A percentile compares a stretch with the other conserved stretches of the same genome.
Evolutionary conservation across 2,329 filamentous ascomycete species (phyloP).

Genomic region (Verticillium nubilum): DNA sequence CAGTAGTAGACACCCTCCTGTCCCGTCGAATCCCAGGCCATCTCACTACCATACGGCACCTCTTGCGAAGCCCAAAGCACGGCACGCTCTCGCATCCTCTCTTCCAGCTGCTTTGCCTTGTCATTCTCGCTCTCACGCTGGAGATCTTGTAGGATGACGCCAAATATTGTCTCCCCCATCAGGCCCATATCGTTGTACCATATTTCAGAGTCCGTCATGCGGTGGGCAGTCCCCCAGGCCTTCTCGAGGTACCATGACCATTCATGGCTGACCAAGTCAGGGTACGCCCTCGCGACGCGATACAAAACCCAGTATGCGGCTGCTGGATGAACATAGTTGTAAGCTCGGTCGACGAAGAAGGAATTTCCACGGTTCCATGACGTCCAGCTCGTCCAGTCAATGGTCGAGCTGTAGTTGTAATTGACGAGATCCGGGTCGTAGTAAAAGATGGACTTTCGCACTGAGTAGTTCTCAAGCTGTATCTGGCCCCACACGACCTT

Average conservation of each 20-base stretch:
- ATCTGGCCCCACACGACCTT: slow-evolving; percentile 44
- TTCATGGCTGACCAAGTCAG: slow-evolving; percentile 30
- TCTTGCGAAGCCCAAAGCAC: slow-evolving; percentile 41
- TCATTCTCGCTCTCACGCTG: slow-evolving; percentile 35
- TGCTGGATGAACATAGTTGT: slow-evolving; percentile 53
- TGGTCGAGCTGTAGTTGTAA: slow-evolving; percentile 35
- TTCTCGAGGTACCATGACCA: slow-evolving; percentile 52
- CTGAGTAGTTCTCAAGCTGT: slow-evolving; percentile 39
- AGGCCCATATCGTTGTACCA: slow-evolving; percentile 41
- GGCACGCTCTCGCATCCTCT: slow-evolving; percentile 43
- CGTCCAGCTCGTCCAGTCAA: slow-evolving; percentile 45
- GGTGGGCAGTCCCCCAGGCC: slow-evolving; percentile 44
- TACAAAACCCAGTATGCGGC: slow-evolving; percentile 55
- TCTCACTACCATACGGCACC: slow-evolving; percentile 54
- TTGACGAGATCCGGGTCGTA: slow-evolving; percentile 41
- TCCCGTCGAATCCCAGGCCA: slow-evolving; percentile 58
- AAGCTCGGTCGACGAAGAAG: slow-evolving; percentile 43
- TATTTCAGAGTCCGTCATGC: slow-evolving; percentile 30
- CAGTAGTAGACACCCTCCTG: slow-evolving; percentile 59
- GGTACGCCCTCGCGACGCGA: slow-evolving; percentile 44
- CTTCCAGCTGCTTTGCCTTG: slow-evolving; percentile 33
- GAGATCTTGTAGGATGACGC: slow-evolving; percentile 45
- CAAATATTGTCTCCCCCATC: slow-evolving; percentile 56
- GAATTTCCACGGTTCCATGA: slow-evolving; percentile 44
- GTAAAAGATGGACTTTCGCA: slow-evolving; percentile 52